These are phyloP conservation scores for Avena atlantica DNA, from an alignment of 176 grass and related monocot species.

Conservation along the genomic window DNA sequence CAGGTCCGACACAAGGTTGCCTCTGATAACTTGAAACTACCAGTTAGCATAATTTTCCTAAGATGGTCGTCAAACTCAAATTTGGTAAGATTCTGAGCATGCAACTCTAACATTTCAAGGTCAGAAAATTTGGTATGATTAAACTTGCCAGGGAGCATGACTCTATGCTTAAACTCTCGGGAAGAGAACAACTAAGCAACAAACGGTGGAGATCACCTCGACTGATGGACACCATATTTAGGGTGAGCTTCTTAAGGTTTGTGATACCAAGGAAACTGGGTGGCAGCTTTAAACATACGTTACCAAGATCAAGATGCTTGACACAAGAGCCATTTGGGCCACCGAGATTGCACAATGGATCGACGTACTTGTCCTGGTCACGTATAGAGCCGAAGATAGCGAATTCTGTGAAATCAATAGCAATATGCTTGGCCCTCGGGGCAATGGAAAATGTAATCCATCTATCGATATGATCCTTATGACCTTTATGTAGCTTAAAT, in stretches of 20 bases:
- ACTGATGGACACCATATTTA: neutral
- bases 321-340: neutral
- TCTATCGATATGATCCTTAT: neutral
- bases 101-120: too few species aligned
- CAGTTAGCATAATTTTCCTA: too few species aligned
- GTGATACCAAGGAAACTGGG: neutral
- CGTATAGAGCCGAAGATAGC: neutral
- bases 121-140: neutral
- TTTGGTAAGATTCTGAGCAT: too few species aligned
- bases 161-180: conserved; percentile 3
- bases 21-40: too few species aligned
- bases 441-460: neutral
- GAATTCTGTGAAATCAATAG: neutral
- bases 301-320: neutral
- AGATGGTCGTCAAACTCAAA: too few species aligned
- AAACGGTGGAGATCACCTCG: neutral
- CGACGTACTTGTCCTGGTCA: neutral
- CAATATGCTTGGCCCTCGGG: neutral
- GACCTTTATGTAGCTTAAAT: neutral
- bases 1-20: too few species aligned
- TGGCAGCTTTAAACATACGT: neutral
- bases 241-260: neutral
- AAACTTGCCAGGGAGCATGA: neutral
- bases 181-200: neutral
- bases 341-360: neutral